Evolutionary conservation across 176 grass and related monocot genomes (phyloP), one percentile per base, ranked within the genome.

Genomic region (Guadua angustifolia): DNA sequence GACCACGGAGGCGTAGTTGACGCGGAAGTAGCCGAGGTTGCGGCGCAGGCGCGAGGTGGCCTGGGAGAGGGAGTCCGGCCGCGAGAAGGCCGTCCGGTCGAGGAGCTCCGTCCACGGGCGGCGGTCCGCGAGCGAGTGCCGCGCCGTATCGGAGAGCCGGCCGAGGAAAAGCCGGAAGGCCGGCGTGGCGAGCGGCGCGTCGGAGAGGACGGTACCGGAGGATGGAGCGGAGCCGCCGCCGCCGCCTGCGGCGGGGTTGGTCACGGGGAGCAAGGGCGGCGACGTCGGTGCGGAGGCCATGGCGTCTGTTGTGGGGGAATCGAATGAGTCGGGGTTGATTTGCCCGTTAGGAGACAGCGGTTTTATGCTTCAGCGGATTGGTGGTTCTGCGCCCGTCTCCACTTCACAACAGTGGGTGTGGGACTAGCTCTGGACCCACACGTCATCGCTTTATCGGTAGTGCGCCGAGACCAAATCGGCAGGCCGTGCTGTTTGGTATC

Each of bases 1-100:
- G 62, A 95, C 84, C 29, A 99, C 53, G 73, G 96, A 86, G 74
- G 93, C 87, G 88, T 99, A 99, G 91, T 99, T 95, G 77, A 99
- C 88, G 76, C 96, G 93, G 83, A 99, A 99, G 81, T 99, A 99
- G 56, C 75, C 73, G 13, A 95, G 74, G 81, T 99, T 99, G 80
- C 92, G 94, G 62, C 91, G 91, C 71, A 99, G 85, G 63, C 96
- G 85, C 6, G 93, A 94, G 65, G 93, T 77, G 81, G 93, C 93
- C 68, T 99, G 93, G 35, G 96, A 82, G 74, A 99, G 64, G n/a
- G 91, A 92, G 15, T 94, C 91, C 5, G 89, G 89, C 7, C 89
- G 81, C 69, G 93, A 89, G 75, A 99, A 92, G 55, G 96, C 91
- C 44, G 89, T 89, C n/a, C 93, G 93, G 69, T 99, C 93, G 73